Percentiles rank a stretch among this genome's conserved stretches.
Evolutionary conservation across 164 flowering plant species (phyloP).

Genomic region (Akebia trifoliata): DNA sequence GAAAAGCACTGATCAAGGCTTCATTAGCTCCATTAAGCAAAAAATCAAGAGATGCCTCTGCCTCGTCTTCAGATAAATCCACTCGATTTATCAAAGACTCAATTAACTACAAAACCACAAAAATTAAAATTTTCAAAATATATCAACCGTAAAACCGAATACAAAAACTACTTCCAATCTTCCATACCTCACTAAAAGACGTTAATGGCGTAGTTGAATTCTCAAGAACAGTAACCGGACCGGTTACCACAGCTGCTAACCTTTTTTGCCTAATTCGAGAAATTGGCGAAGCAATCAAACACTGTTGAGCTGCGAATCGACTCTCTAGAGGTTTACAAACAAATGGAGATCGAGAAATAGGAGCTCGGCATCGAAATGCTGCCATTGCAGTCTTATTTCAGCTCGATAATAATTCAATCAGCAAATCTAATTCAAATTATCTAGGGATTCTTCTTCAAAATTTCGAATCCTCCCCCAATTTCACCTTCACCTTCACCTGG

Average conservation of each 20-base stretch:
- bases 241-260: neutral
- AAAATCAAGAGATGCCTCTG: conserved; percentile 69
- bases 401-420: no score
- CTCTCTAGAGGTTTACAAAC: neutral
- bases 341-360: conserved; percentile 6
- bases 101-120: conserved; percentile 49
- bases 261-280: neutral
- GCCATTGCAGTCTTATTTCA: conserved; percentile 16
- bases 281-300: neutral
- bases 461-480: no score
- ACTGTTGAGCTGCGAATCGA: conserved; percentile 3
- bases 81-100: conserved; percentile 59
- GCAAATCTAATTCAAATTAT: no score
- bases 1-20: conserved; percentile 80
- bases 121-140: neutral
- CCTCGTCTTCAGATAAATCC: conserved; percentile 76
- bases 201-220: conserved; percentile 1
- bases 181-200: conserved; percentile 20
- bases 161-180: no score
- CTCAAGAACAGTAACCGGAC: neutral
- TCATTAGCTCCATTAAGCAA: conserved; percentile 63
- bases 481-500: no score
- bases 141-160: no score
- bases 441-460: no score
- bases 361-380: conserved; percentile 2